Evolutionary conservation across 306 rosid species (phyloP), one percentile per base, ranked within the genome.

Genomic region (Begonia masoniana): DNA sequence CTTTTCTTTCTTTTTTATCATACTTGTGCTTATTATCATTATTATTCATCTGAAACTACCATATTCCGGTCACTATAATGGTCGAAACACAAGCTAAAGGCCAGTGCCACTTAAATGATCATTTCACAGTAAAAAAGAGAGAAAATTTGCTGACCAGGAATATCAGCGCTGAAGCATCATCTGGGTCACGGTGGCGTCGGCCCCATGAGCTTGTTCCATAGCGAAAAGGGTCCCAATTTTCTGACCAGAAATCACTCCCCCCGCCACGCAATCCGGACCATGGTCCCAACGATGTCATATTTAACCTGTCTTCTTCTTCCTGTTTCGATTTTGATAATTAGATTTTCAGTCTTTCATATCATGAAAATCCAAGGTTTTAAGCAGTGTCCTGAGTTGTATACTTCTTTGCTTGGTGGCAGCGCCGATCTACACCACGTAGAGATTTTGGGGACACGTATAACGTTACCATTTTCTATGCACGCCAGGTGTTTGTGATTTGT

Each of bases 161-260:
- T 62, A 57, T 64, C 74, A 54, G 57, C 71, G 14, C 61, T 63
- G 43, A 76, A 41, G 51, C 15, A 10, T 63, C 62, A 26, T 66
- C 62, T 31, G 39, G 39, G 15, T 12, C 68, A 15, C 50, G 41
- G 19, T 13, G 12, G 26, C 43, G 26, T 50, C 41, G 52, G n/a
- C 26, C 47, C 11, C 21, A 1, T n/a, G 41, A 19, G 10, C 13
- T 16, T 2, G 39, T 2, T 46, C 68, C 17, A 21, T 21, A 21
- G 24, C 24, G 24, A 2, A 12, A 52, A 5, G 64, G 69, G 60
- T 51, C 69, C 69, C 66, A 65, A 52, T 43, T 8, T 0, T 62
- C 63, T 6, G 16, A 42, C 19, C 52, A 49, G 43, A 54, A 60
- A 41, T 54, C 56, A 10, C 9, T 6, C n/a, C 35, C 43, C 10